Conservation (phyloP, 441 rosid species). For the Gossypium trilobum region DNA sequence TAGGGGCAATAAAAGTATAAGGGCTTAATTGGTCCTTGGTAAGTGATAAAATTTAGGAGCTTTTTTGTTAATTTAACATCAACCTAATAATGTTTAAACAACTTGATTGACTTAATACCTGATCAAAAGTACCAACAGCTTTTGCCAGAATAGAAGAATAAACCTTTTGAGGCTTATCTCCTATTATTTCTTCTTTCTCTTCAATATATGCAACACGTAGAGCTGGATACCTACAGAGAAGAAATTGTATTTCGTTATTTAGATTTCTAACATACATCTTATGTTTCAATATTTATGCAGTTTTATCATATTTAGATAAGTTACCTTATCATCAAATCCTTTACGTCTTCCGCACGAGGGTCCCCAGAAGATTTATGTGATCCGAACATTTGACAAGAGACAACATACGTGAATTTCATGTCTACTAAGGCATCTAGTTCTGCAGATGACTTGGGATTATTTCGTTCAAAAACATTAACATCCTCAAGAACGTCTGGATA, state of each 20-base stretch:
- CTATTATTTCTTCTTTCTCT: conserved; percentile 75
- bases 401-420: conserved; percentile 76
- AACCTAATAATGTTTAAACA: not conserved
- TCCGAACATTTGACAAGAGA: conserved; percentile 86
- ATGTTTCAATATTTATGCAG: not conserved
- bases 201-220: conserved; percentile 94
- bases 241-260: conserved; percentile 15
- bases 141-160: conserved; percentile 82
- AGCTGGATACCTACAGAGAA: conserved; percentile 65
- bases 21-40: not conserved
- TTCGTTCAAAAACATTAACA: conserved; percentile 55
- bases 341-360: conserved; percentile 80
- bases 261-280: conserved; percentile 12
- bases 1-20: not conserved
- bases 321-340: conserved; percentile 82
- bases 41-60: not conserved
- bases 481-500: conserved; percentile 73
- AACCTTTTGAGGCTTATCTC: conserved; percentile 33
- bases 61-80: not conserved
- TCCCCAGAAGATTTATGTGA: conserved; percentile 74
- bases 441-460: conserved; percentile 52
- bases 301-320: conserved; percentile 1
- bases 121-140: conserved; percentile 67
- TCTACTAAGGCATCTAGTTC: conserved; percentile 75
- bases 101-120: conserved; percentile 38